These are phyloP conservation scores for Cavenderia fasciculata DNA, from an alignment of 78 protist genomes.

Conservation along the genomic window DNA sequence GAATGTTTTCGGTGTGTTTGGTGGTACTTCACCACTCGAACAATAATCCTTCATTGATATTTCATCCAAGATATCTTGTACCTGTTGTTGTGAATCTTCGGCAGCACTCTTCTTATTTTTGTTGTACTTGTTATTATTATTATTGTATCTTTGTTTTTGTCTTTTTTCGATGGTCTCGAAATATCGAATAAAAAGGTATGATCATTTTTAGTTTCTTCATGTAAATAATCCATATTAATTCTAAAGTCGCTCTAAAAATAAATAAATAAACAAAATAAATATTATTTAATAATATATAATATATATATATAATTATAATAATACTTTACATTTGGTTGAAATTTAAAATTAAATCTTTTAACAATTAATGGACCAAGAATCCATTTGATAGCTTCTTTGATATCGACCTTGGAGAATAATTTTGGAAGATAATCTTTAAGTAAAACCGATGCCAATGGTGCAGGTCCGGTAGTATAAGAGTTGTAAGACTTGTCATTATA, in stretches of 20 bases:
- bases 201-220: conserved; percentile 35
- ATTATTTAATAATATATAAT: background rate
- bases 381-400: conserved; percentile 79
- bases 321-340: conserved; percentile 7
- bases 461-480: too few relatives aligned
- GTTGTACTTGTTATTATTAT: background rate
- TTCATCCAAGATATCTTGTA: background rate
- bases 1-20: background rate
- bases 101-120: background rate
- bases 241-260: conserved; percentile 49
- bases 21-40: conserved; percentile 17
- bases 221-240: conserved; percentile 22
- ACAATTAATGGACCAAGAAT: conserved; percentile 54
- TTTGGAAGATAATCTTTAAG: background rate
- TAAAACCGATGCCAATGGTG: background rate
- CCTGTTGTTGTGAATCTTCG: background rate
- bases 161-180: background rate
- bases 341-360: background rate
- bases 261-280: background rate
- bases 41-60: conserved; percentile 14
- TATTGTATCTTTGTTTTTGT: background rate
- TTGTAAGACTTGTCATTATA: too few relatives aligned
- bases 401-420: conserved; percentile 10
- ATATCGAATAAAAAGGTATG: background rate
- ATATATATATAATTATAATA: background rate